Base-by-base conservation (phyloP, 1,139 yeast genomes). In the Saccharomyces hybrid region DNA sequence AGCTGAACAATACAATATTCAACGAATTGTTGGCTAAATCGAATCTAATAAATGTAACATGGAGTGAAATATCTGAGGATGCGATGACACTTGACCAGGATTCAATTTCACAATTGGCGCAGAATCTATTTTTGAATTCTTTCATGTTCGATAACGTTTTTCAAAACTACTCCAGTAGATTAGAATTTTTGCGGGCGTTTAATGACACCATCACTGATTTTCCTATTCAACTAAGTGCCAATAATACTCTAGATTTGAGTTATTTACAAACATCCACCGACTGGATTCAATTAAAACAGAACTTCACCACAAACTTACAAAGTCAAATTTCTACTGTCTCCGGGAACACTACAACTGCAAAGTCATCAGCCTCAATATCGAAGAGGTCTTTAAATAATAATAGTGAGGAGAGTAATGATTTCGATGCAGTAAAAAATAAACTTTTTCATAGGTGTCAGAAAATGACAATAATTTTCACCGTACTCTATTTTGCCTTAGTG, bases 31-130 rank as follows among this genome's bases (percentile, higher is more conserved):
- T 51, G 16, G 53, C 41, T 24, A 54, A 56, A 48, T 56, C 65
- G 2, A 24, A 47, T 14, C 49, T 51, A 42, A 55, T 61, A n/a
- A 59, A 59, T 29, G 50, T 51, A n/a, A 56, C 64, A 9, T 51
- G 55, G 34, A 55, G 55, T 9, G 48, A 51, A 19, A 34, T 60
- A 21, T 51, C 58, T 8, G 47, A 41, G 24, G 51, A 53, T 26
- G 61, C 61, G 7, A 49, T 59, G 21, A 50, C 54, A 3, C 53
- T 58, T 2, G 58, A 56, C 7, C 16, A 50, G 24, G 44, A 16
- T 16, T 38, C 44, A 6, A 11, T 38, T 19, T 38, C 34, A 34
- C 48, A 8, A 28, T 52, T 38, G 50, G 49, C 27, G 9, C 19
- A 21, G 19, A 38, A 16, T 9, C n/a, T 38, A 16, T 19, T 38